phyloP scores from a whole-genome alignment of 164 flowering plant species.

The Buxus sempervirens region DNA sequence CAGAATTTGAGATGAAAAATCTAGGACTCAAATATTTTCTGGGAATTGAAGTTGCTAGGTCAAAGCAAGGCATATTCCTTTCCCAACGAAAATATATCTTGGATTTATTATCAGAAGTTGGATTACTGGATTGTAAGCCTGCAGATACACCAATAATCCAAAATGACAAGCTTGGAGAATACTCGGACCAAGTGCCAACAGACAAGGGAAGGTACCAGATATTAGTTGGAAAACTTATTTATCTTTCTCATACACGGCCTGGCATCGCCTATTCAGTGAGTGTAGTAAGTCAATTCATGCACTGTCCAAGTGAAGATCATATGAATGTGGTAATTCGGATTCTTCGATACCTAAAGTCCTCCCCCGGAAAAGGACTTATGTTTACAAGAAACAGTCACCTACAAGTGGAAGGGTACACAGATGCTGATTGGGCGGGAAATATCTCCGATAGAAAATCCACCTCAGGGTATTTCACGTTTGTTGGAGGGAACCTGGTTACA shows the following conservation, averaged over 20 bases:
- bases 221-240: neutral
- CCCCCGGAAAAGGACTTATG: conserved; percentile 3
- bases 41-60: neutral
- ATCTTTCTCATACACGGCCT: neutral
- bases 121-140: neutral
- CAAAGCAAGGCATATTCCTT: neutral
- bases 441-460: neutral
- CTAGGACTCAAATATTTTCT: neutral
- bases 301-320: neutral
- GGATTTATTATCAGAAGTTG: neutral
- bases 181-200: neutral
- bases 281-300: neutral
- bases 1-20: neutral
- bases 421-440: neutral
- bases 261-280: neutral
- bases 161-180: neutral
- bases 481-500: neutral
- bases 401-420: neutral
- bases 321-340: neutral
- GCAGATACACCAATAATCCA: neutral
- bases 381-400: conserved; percentile 7
- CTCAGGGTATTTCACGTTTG: neutral
- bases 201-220: neutral
- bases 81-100: neutral
- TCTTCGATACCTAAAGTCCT: conserved; percentile 5